phyloP scores from a whole-genome alignment of 257 asterid genomes.

The Solanum acaule region DNA sequence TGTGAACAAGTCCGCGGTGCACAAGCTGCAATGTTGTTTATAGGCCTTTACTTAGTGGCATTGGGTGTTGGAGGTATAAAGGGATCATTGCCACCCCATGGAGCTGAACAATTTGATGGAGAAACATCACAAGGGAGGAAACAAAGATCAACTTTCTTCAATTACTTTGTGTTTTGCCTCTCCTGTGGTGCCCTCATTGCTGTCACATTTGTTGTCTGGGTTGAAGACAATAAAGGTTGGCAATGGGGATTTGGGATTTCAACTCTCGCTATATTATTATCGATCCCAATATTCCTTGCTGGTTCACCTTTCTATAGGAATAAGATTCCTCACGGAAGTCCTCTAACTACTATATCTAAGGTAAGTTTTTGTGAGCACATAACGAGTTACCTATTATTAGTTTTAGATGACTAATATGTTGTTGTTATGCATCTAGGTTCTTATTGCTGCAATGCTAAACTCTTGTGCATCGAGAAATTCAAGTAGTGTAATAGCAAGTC shows the following conservation, averaged over 20 bases:
- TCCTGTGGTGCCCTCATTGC: constrained; percentile 73
- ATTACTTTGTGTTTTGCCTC: constrained; percentile 71
- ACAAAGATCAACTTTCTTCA: constrained; percentile 74
- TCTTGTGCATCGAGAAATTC: constrained; percentile 9
- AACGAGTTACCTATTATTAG: background rate
- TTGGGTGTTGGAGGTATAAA: constrained; percentile 78
- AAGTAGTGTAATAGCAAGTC: constrained; percentile 30
- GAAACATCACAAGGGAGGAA: constrained; percentile 53
- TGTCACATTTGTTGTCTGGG: constrained; percentile 73
- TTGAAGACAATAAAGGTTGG: constrained; percentile 92
- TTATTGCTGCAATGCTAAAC: constrained; percentile 22
- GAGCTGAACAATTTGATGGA: constrained; percentile 78
- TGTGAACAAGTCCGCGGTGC: constrained; percentile 59
- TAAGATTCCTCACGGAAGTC: constrained; percentile 65
- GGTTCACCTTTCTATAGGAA: constrained; percentile 59
- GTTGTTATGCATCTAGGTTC: constrained; percentile 15
- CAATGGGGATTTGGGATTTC: constrained; percentile 87
- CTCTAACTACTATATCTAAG: constrained; percentile 58
- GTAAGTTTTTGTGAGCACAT: constrained; percentile 5
- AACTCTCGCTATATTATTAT: constrained; percentile 48
- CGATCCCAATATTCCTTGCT: constrained; percentile 50
- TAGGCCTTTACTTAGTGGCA: constrained; percentile 66
- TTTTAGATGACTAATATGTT: background rate
- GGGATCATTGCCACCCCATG: constrained; percentile 67
- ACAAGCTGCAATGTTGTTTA: constrained; percentile 55